A percentile compares a stretch with the other conserved stretches of the same genome.
Evolutionary conservation across 2,329 filamentous ascomycete species (phyloP).

Genomic region (Aspergillus fischeri): DNA sequence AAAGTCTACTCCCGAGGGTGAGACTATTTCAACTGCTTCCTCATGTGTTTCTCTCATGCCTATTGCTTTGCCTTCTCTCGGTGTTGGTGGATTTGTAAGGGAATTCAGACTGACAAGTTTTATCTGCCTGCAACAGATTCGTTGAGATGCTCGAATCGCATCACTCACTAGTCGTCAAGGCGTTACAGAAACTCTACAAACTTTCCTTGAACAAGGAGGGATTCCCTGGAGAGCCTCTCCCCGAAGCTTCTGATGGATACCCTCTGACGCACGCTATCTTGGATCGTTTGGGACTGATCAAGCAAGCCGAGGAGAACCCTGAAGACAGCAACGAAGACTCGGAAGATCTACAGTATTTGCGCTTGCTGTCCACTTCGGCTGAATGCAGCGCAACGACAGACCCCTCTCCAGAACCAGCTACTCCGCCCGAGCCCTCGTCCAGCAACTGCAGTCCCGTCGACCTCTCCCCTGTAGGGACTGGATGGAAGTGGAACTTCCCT

Average conservation of each 20-base stretch:
- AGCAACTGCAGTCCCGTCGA: slow-evolving; percentile 18
- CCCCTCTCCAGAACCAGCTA: slow-evolving; percentile 34
- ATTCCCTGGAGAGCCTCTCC: slow-evolving; percentile 41
- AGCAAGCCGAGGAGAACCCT: slow-evolving; percentile 38
- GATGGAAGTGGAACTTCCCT: slow-evolving; percentile 29
- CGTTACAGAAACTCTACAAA: slow-evolving; percentile 40
- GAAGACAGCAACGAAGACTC: slow-evolving; percentile 34
- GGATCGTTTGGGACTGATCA: slow-evolving; percentile 40
- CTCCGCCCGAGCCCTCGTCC: slow-evolving; percentile 29
- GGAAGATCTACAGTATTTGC: slow-evolving; percentile 35
- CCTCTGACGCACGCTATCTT: slow-evolving; percentile 42
- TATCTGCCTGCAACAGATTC: slow-evolving; percentile 26
- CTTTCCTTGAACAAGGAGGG: slow-evolving; percentile 40
- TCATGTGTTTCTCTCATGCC: neutral
- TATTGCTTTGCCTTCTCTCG: neutral
- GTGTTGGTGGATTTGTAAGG: neutral
- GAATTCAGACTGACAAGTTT: slow-evolving; percentile 1
- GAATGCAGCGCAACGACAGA: slow-evolving; percentile 37
- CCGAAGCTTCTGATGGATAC: slow-evolving; percentile 36
- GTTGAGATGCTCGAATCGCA: slow-evolving; percentile 45
- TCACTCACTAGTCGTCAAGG: slow-evolving; percentile 41
- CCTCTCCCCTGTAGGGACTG: slow-evolving; percentile 12
- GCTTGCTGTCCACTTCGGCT: slow-evolving; percentile 31
- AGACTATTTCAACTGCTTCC: slow-evolving; percentile 5
- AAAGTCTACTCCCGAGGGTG: slow-evolving; percentile 44